Base-by-base conservation (phyloP, 2,329 filamentous ascomycete genomes). In the Colletotrichum aenigma region DNA sequence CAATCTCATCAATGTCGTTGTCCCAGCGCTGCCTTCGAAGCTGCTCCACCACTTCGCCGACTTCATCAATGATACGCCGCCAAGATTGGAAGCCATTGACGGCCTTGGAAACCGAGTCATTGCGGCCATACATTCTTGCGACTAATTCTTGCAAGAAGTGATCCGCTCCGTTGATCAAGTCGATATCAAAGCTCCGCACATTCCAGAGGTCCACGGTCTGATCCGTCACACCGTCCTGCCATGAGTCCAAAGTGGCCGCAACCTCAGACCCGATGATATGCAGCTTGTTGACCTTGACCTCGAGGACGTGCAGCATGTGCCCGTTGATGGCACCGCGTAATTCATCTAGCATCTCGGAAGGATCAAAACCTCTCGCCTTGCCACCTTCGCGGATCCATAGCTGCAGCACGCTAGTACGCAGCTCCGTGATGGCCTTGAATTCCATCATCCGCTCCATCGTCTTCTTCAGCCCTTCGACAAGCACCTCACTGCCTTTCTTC, bases 21-120 rank as follows among this genome's bases (percentile, higher is more conserved):
- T 96, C 93, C 94, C 94, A 96, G 71, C 92, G 90, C 78, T 93
- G 91, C 62, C 90, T 90, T 76, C 88, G 91, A 79, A 97, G 89
- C 74, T 91, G 88, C 55, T 92, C 91, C 9, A 96, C 89, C 5
- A 93, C 88, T 21, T 87, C 86, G 58, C 89, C 89, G 16, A 94
- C 90, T 68, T 93, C 91, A 75, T 93, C 90, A n/a, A 97, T 91
- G 7, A 93, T 90, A n/a, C 88, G 87, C 61, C 92, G 90, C 96
- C 96, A 98, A 2, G 89, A 88, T 74, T 92, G 89, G 81, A 97
- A 97, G 61, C 89, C 87, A 15, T 89, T 86, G 2, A 93, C 87
- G 0, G 93, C 91, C 69, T 86, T 87, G 43, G 91, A 91, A 0
- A 96, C 90, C 13, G 91, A 87, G 73, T 93, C 88, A 80, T 93